phyloP scores from a whole-genome alignment of 2,329 filamentous ascomycete species.

The Penicillium brasilianum region DNA sequence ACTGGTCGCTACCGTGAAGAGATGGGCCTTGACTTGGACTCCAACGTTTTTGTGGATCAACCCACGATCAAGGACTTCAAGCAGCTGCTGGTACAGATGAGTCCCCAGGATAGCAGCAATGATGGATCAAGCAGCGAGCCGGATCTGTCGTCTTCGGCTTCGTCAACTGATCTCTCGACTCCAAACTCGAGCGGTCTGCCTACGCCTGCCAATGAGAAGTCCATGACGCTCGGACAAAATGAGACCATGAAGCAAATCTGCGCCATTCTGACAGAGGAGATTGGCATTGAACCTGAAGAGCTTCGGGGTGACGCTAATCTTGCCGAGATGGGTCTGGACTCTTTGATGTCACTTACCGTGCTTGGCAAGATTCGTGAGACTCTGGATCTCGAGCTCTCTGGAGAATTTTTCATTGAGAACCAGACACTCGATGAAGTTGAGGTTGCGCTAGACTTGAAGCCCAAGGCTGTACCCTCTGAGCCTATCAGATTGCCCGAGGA shows the following conservation, averaged over 20 bases:
- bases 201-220: constrained; percentile 37
- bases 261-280: constrained; percentile 50
- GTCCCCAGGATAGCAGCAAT: constrained; percentile 37
- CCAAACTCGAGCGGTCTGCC: constrained; percentile 41
- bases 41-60: constrained; percentile 64
- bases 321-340: constrained; percentile 53
- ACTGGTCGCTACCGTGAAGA: constrained; percentile 67
- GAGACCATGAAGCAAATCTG: constrained; percentile 48
- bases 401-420: constrained; percentile 53
- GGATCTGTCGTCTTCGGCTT: constrained; percentile 37
- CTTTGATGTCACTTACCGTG: constrained; percentile 52
- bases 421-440: constrained; percentile 49
- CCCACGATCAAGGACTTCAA: constrained; percentile 66
- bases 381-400: constrained; percentile 48
- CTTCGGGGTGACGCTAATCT: constrained; percentile 48
- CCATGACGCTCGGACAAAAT: constrained; percentile 30
- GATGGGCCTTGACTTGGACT: constrained; percentile 63
- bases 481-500: constrained; percentile 32
- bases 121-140: constrained; percentile 38
- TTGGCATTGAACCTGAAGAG: constrained; percentile 49
- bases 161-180: constrained; percentile 41
- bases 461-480: constrained; percentile 34
- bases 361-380: constrained; percentile 52
- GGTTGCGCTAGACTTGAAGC: constrained; percentile 45
- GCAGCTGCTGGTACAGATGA: constrained; percentile 54